Evolutionary conservation across 495 filamentous ascomycete genomes (phyloP).

Genomic region (Aspergillus bridgeri): DNA sequence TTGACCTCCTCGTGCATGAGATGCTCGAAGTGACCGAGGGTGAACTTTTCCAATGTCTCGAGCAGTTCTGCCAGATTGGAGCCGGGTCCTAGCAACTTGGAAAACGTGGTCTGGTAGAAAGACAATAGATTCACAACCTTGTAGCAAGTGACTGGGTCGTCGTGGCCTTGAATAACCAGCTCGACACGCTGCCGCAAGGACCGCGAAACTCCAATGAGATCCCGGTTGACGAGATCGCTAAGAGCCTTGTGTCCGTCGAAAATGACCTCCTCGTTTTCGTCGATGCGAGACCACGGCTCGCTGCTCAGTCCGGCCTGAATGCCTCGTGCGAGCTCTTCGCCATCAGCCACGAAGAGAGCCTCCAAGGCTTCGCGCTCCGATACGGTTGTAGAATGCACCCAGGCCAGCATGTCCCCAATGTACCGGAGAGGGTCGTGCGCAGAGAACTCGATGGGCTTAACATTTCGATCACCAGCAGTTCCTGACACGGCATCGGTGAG

Average conservation of each 20-base stretch:
- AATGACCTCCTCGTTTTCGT: conserved; percentile 55
- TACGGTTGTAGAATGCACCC: conserved; percentile 90
- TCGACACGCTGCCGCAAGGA: conserved; percentile 80
- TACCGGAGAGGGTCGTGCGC: conserved; percentile 92
- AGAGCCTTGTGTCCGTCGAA: conserved; percentile 85
- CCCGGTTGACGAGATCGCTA: conserved; percentile 82
- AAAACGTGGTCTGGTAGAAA: conserved; percentile 86
- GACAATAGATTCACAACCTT: conserved; percentile 81
- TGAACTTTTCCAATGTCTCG: conserved; percentile 65
- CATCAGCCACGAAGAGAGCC: conserved; percentile 83
- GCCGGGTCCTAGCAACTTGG: conserved; percentile 66
- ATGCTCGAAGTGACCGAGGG: conserved; percentile 76
- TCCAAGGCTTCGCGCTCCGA: conserved; percentile 93
- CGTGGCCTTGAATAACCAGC: conserved; percentile 87
- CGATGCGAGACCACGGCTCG: conserved; percentile 73
- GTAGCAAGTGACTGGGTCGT: conserved; percentile 84
- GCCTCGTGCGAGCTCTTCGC: conserved; percentile 82
- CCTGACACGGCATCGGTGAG: conserved; percentile 68
- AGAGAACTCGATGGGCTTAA: conserved; percentile 91
- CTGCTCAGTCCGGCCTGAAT: conserved; percentile 82
- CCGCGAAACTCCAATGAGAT: conserved; percentile 73
- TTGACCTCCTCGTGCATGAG: conserved; percentile 75
- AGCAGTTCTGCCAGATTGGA: conserved; percentile 70
- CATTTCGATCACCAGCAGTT: conserved; percentile 43
- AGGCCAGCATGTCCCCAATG: conserved; percentile 96